These are phyloP conservation scores for Penicillium coprophilum DNA, from an alignment of 495 filamentous ascomycete genomes.

Conservation along the genomic window DNA sequence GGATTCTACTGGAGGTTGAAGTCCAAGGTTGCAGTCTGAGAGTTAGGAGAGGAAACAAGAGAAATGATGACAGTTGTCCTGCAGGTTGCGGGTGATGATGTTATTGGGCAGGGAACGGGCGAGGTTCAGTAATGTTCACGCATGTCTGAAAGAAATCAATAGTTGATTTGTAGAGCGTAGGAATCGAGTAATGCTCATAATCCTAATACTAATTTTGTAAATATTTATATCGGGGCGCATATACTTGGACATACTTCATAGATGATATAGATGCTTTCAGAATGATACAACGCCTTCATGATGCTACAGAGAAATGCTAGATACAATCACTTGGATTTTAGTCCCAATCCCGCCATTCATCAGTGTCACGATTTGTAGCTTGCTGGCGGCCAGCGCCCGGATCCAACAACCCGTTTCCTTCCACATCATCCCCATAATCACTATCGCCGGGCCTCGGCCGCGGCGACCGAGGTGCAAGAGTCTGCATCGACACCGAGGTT, in stretches of 20 bases:
- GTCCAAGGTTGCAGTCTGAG: no score
- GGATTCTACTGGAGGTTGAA: no score
- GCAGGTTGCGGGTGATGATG: no score
- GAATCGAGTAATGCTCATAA: no score
- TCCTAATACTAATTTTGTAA: no score
- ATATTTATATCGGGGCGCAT: neutral
- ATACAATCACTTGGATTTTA: constrained; percentile 13
- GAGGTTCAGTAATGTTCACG: no score
- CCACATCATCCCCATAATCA: constrained; percentile 40
- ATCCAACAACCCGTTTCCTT: constrained; percentile 28
- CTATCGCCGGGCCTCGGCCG: constrained; percentile 46
- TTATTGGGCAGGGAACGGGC: no score
- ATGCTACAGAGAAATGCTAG: constrained; percentile 10
- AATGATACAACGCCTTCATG: constrained; percentile 11
- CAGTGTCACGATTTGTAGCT: constrained; percentile 21
- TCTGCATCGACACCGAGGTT: constrained; percentile 56
- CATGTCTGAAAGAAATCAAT: no score
- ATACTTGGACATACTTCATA: neutral
- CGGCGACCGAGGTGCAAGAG: constrained; percentile 45
- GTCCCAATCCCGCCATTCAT: constrained; percentile 51
- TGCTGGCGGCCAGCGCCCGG: constrained; percentile 12
- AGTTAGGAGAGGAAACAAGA: neutral
- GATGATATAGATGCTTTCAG: neutral
- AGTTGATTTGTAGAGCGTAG: no score
- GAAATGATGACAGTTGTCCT: no score